Base-by-base conservation (phyloP, 179 eudicot species). In the Patellifolia procumbens region DNA sequence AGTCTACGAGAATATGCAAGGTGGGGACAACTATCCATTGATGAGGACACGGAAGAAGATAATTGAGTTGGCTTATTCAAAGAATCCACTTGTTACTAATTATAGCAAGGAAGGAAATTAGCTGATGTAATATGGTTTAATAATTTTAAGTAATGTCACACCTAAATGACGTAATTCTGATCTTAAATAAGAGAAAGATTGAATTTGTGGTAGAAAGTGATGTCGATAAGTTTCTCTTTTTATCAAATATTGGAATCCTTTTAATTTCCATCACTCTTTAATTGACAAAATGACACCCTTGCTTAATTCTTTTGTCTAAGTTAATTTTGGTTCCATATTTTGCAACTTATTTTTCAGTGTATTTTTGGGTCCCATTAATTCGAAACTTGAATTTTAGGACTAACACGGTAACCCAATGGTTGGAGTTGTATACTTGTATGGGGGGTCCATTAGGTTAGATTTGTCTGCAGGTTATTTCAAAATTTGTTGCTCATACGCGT, bases 21-120 rank as follows among this genome's bases (percentile, higher is more conserved):
- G 83, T 81, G 39, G 80, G 83, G 74, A 26, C 83, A 26, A 24
- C 42, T 81, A 73, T 72, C 77, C 72, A 70, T 28, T 73, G 58
- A 73, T 19, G n/a, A 53, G 4, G 81, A 77, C 75, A 48, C 68
- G 19, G n/a, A 20, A 19, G 17, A 56, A 34, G 48, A 70, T 20
- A 28, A 8, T 60, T 45, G 59, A 75, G 72, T 80, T 70, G 22
- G 73, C 10, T 52, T 70, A 62, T 39, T 48, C 24, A 62, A 34
- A 22, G 28, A 52, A 35, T 61, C 81, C 78, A 81, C 81, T 34
- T 73, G 81, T 81, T 70, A 4, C 71, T 70, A 70, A 51, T 70
- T 26, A 70, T 70, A 28, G 73, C 42, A 49, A 19, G 15, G 28
- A 48, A 48, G 73, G 49, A 49, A 49, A 28, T 5, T 16, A 34